Conservation (phyloP, 768 basidiomycete species). For the Astraeus odoratus region DNA sequence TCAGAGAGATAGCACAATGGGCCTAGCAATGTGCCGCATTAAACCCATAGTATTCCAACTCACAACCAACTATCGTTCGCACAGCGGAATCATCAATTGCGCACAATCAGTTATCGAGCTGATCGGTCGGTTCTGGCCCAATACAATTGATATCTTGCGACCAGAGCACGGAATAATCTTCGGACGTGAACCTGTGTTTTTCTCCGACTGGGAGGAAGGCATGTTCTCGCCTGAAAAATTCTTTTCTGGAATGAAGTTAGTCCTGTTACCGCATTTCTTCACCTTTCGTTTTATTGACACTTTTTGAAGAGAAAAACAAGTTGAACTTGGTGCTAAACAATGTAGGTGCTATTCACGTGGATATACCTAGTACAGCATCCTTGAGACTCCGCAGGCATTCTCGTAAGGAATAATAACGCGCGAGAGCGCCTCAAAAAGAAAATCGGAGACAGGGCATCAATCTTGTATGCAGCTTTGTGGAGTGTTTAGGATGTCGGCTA, state of each 20-base stretch:
- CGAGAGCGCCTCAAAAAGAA: slow-evolving; percentile 38
- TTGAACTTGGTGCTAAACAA: slow-evolving; percentile 61
- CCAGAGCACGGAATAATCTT: slow-evolving; percentile 49
- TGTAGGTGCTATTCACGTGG: slow-evolving; percentile 29
- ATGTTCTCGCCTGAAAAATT: slow-evolving; percentile 46
- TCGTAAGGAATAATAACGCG: slow-evolving; percentile 58
- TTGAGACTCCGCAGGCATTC: slow-evolving; percentile 40
- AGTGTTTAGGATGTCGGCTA: background rate
- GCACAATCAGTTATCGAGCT: slow-evolving; percentile 35
- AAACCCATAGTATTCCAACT: slow-evolving; percentile 41
- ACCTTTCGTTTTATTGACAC: slow-evolving; percentile 4
- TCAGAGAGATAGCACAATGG: slow-evolving; percentile 9
- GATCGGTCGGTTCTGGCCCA: slow-evolving; percentile 48
- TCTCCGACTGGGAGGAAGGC: slow-evolving; percentile 39
- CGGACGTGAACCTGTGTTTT: slow-evolving; percentile 53
- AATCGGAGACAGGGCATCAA: slow-evolving; percentile 51
- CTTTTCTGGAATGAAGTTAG: slow-evolving; percentile 43
- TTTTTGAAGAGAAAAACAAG: slow-evolving; percentile 33
- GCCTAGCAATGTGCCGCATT: background rate
- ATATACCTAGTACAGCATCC: background rate
- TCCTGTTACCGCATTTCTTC: background rate
- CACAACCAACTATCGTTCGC: slow-evolving; percentile 55
- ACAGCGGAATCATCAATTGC: slow-evolving; percentile 60
- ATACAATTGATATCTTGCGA: slow-evolving; percentile 53
- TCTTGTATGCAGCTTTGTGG: slow-evolving; percentile 38